phyloP scores from a whole-genome alignment of 163 green algal genomes.

The Chlorella variabilis region DNA sequence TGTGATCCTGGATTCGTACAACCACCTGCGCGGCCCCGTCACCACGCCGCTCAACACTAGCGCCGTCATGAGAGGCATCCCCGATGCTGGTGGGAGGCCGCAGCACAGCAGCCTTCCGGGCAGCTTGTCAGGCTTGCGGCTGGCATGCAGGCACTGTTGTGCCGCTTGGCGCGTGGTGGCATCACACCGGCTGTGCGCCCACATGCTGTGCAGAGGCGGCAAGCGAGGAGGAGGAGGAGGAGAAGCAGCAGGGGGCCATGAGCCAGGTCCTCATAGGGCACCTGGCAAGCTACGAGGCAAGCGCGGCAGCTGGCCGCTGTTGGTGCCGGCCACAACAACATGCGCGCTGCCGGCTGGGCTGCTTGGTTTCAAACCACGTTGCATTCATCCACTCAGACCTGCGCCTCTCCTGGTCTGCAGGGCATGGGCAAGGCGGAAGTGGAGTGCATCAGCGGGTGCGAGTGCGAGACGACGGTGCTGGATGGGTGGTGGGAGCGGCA shows the following conservation, averaged over 20 bases:
- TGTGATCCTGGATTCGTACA: constrained; percentile 29
- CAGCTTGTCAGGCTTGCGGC: too few relatives aligned
- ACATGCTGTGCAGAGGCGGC: constrained; percentile 7
- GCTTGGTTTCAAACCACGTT: too few relatives aligned
- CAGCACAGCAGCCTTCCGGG: background rate
- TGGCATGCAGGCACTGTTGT: too few relatives aligned
- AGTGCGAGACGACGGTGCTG: constrained; percentile 4
- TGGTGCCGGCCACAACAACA: too few relatives aligned
- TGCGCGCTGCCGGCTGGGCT: too few relatives aligned
- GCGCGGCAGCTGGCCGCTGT: background rate
- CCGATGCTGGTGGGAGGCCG: constrained; percentile 2
- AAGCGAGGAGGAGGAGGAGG: background rate
- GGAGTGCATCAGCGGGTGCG: constrained; percentile 35
- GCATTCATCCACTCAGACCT: too few relatives aligned
- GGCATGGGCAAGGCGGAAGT: constrained; percentile 26
- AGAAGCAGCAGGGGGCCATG: background rate
- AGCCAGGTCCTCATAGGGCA: constrained; percentile 33
- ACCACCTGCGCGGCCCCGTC: constrained; percentile 15
- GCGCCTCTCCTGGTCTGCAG: background rate
- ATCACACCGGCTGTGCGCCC: too few relatives aligned
- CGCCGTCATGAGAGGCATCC: constrained; percentile 15
- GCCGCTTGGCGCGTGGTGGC: too few relatives aligned
- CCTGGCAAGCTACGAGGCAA: constrained; percentile 33
- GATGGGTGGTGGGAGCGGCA: constrained; percentile 30
- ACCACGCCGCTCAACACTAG: constrained; percentile 12